Evolutionary conservation across 73 alveolate genomes (phyloP), one percentile per base, ranked within the genome.

Genomic region (Paramecium octaurelia): DNA sequence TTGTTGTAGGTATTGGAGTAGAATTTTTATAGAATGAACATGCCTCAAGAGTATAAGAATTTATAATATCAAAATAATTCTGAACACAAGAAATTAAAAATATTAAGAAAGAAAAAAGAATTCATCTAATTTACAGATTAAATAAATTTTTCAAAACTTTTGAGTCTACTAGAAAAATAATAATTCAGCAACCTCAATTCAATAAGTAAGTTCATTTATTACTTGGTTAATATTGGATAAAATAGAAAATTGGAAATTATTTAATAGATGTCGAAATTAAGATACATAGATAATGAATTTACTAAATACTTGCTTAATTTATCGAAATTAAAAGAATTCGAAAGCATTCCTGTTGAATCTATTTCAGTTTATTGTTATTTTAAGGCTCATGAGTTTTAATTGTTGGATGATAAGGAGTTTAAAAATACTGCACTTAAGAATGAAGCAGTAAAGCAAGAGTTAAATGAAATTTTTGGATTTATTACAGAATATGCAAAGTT

Each of bases 351-450:
- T 1, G 10, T 21, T 23, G 84, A 64, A 34, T 14, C 84, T 12
- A 64, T 64, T 6, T 64, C 50, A 11, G 46, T 64, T 8, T 64
- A 64, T 64, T 64, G 84, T 64, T 31, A 34, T 34, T 0, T 64
- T 34, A 64, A 64, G 48, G 84, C 88, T 38, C 0, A 35, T 10
- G 35, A 38, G n/a, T 42, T 75, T 8, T 38, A 80, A 42, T 44
- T 31, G 4, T 31, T 80, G 12, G 75, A 80, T 42, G 91, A 80
- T 80, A 42, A 80, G 20, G 91, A 80, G 12, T 80, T 80, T 80
- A 44, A 21, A 20, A 18, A 12, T 10, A 21, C 24, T 10, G 12
- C 8, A 4, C 27, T 42, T 0, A 14, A 46, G 23, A 80, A 44
- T 44, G 50, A 64, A 34, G 5, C 6, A 80, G 46, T 40, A 31